Base-by-base conservation (phyloP, 805 yeast genomes). In the Brettanomyces custersianus region DNA sequence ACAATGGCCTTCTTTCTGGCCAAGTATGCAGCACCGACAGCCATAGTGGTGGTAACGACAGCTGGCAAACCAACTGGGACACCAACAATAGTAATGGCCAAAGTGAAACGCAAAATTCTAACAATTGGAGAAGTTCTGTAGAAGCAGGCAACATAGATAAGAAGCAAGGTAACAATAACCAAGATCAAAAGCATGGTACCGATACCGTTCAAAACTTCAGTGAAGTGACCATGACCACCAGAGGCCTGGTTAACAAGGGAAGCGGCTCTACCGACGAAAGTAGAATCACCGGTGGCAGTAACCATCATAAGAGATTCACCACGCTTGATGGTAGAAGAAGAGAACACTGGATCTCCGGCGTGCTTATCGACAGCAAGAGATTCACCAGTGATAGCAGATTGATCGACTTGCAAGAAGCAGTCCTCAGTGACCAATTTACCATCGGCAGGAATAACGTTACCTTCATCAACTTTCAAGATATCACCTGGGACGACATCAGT, bases 1-100 rank as follows among this genome's bases (percentile, higher is more conserved):
- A 84, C 94, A 72, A 84, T 84, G 50, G 94, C 95, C 68, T 82
- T 81, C 70, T 84, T 84, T 75, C 82, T 81, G 54, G 95, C 94
- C 59, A 84, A 72, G 79, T 84, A 84, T 60, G 94, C 94, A 60
- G 95, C 95, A 77, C 95, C 95, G 66, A 85, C 95, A 64, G 95
- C 95, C 94, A 84, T 83, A 63, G 94, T 84, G 55, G 94, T 84
- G 72, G 94, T 84, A 51, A 83, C 94, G 57, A 84, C 94, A 61
- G 94, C 94, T 64, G 94, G 95, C 62, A 84, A 77, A 80, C 94
- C 94, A 49, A 84, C 94, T 64, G 94, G 94, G 53, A 84, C 95
- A 78, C 95, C 95, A 54, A 84, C 77, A 66, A 84, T 82, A 66
- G 94, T 84, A 64, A 84, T 83, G 54, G 92, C 94, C 62, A 84